Conservation (phyloP, 768 basidiomycete species). For the Suillus placidus region DNA sequence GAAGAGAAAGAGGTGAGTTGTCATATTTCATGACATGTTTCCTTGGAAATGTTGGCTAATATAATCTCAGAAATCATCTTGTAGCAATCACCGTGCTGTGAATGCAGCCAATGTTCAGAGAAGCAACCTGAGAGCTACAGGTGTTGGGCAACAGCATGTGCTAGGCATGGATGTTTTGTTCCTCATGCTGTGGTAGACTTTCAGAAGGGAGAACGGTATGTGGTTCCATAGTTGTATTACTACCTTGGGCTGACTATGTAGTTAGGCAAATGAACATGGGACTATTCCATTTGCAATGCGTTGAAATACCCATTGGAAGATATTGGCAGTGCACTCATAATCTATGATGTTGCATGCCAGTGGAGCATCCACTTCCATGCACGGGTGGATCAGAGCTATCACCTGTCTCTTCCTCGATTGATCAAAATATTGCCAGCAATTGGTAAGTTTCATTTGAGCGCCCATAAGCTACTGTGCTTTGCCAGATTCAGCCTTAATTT, state of each 20-base stretch:
- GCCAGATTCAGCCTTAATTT: constrained; percentile 28
- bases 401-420: neutral
- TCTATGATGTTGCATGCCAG: constrained; percentile 36
- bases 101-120: constrained; percentile 17
- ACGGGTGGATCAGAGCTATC: neutral
- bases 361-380: constrained; percentile 20
- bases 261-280: constrained; percentile 33
- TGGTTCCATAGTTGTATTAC: neutral
- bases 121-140: constrained; percentile 28
- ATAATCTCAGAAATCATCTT: constrained; percentile 16
- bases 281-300: constrained; percentile 28
- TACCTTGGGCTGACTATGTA: neutral
- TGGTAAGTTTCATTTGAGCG: constrained; percentile 36
- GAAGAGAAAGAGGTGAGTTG: constrained; percentile 1
- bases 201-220: constrained; percentile 34
- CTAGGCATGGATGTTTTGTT: constrained; percentile 34
- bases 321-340: constrained; percentile 12
- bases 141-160: constrained; percentile 36
- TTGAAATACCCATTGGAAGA: constrained; percentile 15
- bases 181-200: constrained; percentile 36
- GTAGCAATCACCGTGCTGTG: constrained; percentile 24
- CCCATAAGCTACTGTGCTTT: constrained; percentile 29
- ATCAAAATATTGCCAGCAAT: constrained; percentile 22
- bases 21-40: neutral
- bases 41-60: neutral